Conservation (phyloP, 2,329 filamentous ascomycete species). For the Pseudocercospora ulei region DNA sequence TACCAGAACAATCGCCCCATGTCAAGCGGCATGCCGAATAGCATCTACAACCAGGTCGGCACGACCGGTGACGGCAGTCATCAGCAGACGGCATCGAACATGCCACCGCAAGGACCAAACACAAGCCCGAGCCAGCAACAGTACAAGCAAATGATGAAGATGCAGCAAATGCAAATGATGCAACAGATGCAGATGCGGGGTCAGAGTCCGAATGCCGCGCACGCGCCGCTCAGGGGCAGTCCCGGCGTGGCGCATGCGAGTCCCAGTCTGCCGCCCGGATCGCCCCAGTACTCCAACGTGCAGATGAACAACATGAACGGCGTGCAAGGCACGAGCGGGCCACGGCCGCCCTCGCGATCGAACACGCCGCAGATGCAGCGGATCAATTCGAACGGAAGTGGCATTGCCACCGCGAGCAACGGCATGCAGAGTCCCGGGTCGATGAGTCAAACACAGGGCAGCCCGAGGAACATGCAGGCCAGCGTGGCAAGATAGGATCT, state of each 20-base stretch:
- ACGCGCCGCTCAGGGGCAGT: slow-evolving; percentile 26
- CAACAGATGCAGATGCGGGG: slow-evolving; percentile 26
- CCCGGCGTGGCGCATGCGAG: slow-evolving; percentile 28
- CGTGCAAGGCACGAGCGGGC: slow-evolving; percentile 13
- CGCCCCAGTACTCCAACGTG: slow-evolving; percentile 23
- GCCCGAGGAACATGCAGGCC: slow-evolving; percentile 31
- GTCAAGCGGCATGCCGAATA: slow-evolving; percentile 17
- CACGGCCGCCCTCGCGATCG: slow-evolving; percentile 27
- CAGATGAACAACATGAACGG: slow-evolving; percentile 19
- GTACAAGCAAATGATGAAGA: slow-evolving; percentile 26
- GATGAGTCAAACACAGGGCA: slow-evolving; percentile 24
- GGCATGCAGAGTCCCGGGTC: slow-evolving; percentile 32
- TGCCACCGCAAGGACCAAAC: slow-evolving; percentile 19
- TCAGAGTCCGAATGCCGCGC: slow-evolving; percentile 24
- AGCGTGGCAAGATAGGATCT: slow-evolving; percentile 25
- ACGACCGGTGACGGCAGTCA: slow-evolving; percentile 12
- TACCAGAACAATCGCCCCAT: slow-evolving; percentile 25
- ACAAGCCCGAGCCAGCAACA: slow-evolving; percentile 13
- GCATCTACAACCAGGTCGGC: slow-evolving; percentile 14
- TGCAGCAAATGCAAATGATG: slow-evolving; percentile 30
- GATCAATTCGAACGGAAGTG: slow-evolving; percentile 29
- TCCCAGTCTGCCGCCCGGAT: slow-evolving; percentile 27
- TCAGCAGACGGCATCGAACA: slow-evolving; percentile 17
- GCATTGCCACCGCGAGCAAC: slow-evolving; percentile 20
- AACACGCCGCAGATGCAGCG: slow-evolving; percentile 32